Percentiles rank a stretch among this genome's conserved stretches.
Conservation (phyloP, 257 asterid genomes). For the Solanum lignicaule region DNA sequence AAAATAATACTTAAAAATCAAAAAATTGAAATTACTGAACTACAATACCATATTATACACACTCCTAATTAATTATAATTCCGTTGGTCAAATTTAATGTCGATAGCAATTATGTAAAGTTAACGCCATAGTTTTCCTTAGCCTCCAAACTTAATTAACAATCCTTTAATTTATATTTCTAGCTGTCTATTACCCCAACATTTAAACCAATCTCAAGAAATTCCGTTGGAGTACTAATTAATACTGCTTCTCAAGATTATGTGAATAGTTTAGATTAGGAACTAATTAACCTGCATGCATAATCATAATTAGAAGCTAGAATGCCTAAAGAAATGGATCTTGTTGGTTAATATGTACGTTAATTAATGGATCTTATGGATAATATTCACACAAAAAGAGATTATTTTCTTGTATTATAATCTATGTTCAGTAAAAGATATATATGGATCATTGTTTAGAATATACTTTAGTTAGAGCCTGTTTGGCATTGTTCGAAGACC, state of each 20-base stretch:
- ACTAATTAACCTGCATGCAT: not conserved
- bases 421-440: not conserved
- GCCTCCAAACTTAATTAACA: not conserved
- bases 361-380: not conserved
- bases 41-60: not conserved
- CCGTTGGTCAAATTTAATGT: not conserved
- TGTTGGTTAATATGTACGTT: not conserved
- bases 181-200: not conserved
- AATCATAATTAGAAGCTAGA: not conserved
- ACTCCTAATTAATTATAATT: not conserved
- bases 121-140: not conserved
- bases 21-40: not conserved
- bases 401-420: not conserved
- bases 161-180: not conserved
- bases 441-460: not conserved
- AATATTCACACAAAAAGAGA: not conserved
- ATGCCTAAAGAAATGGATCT: not conserved
- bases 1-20: not conserved
- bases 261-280: not conserved
- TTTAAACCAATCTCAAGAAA: not conserved
- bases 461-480: not conserved
- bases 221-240: not conserved
- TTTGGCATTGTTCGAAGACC: not conserved
- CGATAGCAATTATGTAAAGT: not conserved
- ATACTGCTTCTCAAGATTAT: not conserved